These are phyloP conservation scores for Thraustochytrium striatum DNA, from an alignment of 352 stramenopile species.

Conservation along the genomic window DNA sequence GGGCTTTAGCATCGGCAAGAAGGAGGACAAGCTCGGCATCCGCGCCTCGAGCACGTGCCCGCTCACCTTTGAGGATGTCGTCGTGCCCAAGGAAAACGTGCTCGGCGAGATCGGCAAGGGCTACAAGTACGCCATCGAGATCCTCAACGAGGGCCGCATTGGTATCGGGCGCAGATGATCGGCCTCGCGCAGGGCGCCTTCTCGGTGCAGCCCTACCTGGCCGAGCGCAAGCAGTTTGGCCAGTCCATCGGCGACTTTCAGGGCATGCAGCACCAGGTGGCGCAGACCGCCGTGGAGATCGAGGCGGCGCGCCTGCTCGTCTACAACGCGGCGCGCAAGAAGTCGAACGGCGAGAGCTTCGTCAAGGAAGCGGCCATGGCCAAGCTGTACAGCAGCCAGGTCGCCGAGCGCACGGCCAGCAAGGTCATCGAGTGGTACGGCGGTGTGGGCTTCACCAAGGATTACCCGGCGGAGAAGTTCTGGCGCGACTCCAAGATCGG, in stretches of 20 bases:
- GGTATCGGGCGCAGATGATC: slow-evolving; percentile 95
- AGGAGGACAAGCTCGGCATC: slow-evolving; percentile 94
- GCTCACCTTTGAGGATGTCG: slow-evolving; percentile 87
- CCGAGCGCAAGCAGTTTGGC: slow-evolving; percentile 90
- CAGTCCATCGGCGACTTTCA: slow-evolving; percentile 81
- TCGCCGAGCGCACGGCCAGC: slow-evolving; percentile 88
- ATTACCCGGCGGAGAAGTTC: slow-evolving; percentile 89
- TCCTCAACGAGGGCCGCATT: slow-evolving; percentile 94
- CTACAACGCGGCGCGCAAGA: slow-evolving; percentile 89
- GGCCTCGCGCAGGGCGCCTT: slow-evolving; percentile 91
- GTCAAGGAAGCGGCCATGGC: slow-evolving; percentile 94
- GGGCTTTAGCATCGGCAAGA: slow-evolving; percentile 83
- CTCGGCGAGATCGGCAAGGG: slow-evolving; percentile 85
- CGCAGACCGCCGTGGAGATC: slow-evolving; percentile 88
- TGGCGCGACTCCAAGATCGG: slow-evolving; percentile 95
- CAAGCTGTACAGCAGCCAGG: slow-evolving; percentile 87
- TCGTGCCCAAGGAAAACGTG: slow-evolving; percentile 84
- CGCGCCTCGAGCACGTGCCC: slow-evolving; percentile 89
- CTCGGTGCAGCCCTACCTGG: slow-evolving; percentile 89
- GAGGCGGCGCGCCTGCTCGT: slow-evolving; percentile 82
- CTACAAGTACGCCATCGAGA: slow-evolving; percentile 96
- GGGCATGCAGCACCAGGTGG: slow-evolving; percentile 91
- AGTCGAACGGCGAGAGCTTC: slow-evolving; percentile 87
- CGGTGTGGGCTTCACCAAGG: slow-evolving; percentile 90
- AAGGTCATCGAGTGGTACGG: slow-evolving; percentile 93